A percentile compares a stretch with the other conserved stretches of the same genome.
Evolutionary conservation across 805 yeast species (phyloP).

Genomic region (Kodamaea neixiangensis): DNA sequence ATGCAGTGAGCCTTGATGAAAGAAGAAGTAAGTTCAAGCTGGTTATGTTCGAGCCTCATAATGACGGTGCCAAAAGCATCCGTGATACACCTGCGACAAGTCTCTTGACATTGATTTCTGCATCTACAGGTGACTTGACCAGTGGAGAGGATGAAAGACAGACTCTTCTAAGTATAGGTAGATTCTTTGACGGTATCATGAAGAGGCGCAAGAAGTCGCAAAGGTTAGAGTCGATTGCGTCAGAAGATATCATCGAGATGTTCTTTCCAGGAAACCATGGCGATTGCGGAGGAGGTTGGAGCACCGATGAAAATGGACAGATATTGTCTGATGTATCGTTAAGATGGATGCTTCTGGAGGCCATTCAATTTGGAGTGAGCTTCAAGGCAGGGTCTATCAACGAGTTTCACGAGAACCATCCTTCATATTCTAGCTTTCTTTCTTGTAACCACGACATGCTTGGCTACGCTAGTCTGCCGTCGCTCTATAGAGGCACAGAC

Average conservation of each 20-base stretch:
- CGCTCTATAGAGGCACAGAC: background rate
- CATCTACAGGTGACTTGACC: background rate
- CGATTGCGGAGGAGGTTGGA: conserved; percentile 73
- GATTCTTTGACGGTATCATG: conserved; percentile 12
- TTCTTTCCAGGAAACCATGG: conserved; percentile 75
- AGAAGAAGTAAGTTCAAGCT: conserved; percentile 64
- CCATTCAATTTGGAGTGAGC: conserved; percentile 49
- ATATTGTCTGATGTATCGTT: conserved; percentile 51
- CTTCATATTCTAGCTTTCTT: conserved; percentile 44
- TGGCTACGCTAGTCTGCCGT: conserved; percentile 16
- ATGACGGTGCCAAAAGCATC: background rate
- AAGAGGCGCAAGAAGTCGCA: conserved; percentile 1
- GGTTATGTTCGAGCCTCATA: conserved; percentile 39
- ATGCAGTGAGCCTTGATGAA: conserved; percentile 69
- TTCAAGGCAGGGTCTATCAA: conserved; percentile 45
- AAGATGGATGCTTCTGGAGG: conserved; percentile 62
- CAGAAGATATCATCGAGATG: conserved; percentile 46
- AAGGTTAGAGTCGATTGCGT: background rate
- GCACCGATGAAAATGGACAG: conserved; percentile 45
- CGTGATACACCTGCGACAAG: background rate
- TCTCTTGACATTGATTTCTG: background rate
- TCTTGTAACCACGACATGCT: conserved; percentile 56
- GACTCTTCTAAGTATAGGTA: background rate
- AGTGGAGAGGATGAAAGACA: background rate
- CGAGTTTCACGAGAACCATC: conserved; percentile 41